These are phyloP conservation scores for Peniophora sp. DNA, from an alignment of 1,284 basidiomycete species.

Conservation along the genomic window DNA sequence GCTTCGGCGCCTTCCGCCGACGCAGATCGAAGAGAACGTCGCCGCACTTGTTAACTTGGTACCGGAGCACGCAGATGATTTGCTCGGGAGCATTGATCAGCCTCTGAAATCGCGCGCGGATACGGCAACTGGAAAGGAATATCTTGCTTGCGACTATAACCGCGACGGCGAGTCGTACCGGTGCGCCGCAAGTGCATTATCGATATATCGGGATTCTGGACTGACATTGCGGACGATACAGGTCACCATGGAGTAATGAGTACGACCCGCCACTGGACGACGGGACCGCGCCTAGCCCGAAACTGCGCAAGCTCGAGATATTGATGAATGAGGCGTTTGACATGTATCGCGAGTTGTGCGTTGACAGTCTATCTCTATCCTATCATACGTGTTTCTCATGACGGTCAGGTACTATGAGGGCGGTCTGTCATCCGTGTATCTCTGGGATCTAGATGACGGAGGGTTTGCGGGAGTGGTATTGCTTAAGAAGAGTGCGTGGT, in stretches of 20 bases:
- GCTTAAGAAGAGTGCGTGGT: conserved; percentile 83
- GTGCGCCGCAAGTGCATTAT: conserved; percentile 34
- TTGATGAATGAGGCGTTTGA: conserved; percentile 95
- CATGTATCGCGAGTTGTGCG: conserved; percentile 92
- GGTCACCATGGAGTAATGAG: conserved; percentile 96
- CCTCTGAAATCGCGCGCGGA: conserved; percentile 83
- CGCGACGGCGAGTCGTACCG: conserved; percentile 92
- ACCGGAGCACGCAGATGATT: conserved; percentile 94
- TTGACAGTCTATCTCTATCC: not conserved
- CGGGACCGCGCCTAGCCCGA: conserved; percentile 78
- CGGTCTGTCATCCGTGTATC: conserved; percentile 93
- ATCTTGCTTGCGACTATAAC: conserved; percentile 96
- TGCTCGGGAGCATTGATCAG: conserved; percentile 92
- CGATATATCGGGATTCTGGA: not conserved
- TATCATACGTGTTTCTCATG: not conserved
- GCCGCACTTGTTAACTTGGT: conserved; percentile 74
- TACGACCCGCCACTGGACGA: conserved; percentile 87
- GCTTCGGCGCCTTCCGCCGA: conserved; percentile 91
- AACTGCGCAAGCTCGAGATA: conserved; percentile 87
- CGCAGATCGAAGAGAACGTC: conserved; percentile 86
- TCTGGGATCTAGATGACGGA: conserved; percentile 97
- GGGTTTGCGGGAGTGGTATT: conserved; percentile 96
- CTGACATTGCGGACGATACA: conserved; percentile 21
- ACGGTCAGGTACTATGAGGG: conserved; percentile 85
- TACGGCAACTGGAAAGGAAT: conserved; percentile 76